Evolutionary conservation across 2,329 filamentous ascomycete species (phyloP), one percentile per base, ranked within the genome.

Genomic region (Clarireedia monteithiana): DNA sequence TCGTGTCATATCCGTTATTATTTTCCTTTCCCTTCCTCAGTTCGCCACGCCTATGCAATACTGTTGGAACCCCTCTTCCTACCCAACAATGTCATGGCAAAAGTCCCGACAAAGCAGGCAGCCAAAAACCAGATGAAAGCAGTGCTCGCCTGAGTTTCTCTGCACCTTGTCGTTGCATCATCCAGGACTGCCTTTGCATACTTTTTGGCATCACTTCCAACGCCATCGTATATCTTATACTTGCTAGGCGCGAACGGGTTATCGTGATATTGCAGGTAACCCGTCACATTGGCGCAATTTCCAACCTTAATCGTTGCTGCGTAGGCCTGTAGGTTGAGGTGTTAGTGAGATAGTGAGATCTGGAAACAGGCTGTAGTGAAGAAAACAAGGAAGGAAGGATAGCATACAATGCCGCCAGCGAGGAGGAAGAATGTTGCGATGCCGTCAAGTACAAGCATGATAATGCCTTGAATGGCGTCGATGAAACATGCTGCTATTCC

Each of bases 121-220:
- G 85, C 88, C 49, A 88, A 79, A 73, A 91, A 91, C 86, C 86
- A 91, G 72, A 89, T 77, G 73, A 92, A 91, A 46, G 82, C 86
- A 38, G 81, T 82, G 60, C 81, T 80, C 38, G 87, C 88, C 73
- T 91, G 88, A 12, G 88, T 80, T 73, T 89, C 83, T 62, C 81
- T 83, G 73, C 88, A 91, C 62, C 86, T 80, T 17, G 12, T 15
- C 5, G 14, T 45, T 5, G 26, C 1, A 7, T 51, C 48, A 5
- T 47, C 40, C 4, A 42, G 2, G 5, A 20, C 14, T 14, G 27
- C 45, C 23, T 39, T 15, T 3, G 10, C 6, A 5, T 23, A 5
- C 24, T 50, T 39, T 12, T 42, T 15, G 2, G 6, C 10, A 42
- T 6, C 40, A 7, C 12, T 3, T 9, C 38, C 24, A 20, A 4